phyloP scores from a whole-genome alignment of 345 rosid genomes.

The Zanthoxylum bungeanum region DNA sequence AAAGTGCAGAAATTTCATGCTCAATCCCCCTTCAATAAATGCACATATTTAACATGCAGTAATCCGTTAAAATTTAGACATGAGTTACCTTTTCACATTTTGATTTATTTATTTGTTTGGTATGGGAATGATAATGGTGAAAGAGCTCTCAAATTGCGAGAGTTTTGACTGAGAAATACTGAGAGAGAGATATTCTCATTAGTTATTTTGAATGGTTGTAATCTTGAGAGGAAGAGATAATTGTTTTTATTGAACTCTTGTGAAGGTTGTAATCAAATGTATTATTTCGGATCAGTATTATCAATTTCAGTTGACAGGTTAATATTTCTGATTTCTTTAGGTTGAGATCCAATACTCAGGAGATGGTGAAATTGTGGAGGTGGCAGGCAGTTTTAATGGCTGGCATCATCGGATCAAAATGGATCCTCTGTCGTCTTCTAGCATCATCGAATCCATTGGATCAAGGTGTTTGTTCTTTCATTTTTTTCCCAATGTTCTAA shows the following conservation, averaged over 20 bases:
- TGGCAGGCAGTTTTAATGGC: constrained; percentile 92
- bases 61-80: too few relatives aligned
- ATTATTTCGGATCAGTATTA: background rate
- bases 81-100: background rate
- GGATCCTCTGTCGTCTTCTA: constrained; percentile 63
- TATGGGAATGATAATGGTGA: background rate
- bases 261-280: background rate
- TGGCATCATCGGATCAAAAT: constrained; percentile 80
- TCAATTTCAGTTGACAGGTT: background rate
- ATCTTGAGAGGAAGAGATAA: background rate
- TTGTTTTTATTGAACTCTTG: background rate
- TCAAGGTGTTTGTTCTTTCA: constrained; percentile 37
- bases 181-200: background rate
- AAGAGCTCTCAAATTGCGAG: background rate
- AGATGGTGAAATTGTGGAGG: constrained; percentile 84
- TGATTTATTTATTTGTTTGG: background rate
- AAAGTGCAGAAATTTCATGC: background rate
- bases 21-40: background rate
- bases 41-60: too few relatives aligned
- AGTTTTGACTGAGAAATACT: background rate
- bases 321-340: constrained; percentile 33
- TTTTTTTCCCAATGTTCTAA: too few relatives aligned
- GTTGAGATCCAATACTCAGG: constrained; percentile 70
- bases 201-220: background rate
- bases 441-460: constrained; percentile 25